Conservation (phyloP, 106 monocot species). For the Apostasia shenzhenica region DNA sequence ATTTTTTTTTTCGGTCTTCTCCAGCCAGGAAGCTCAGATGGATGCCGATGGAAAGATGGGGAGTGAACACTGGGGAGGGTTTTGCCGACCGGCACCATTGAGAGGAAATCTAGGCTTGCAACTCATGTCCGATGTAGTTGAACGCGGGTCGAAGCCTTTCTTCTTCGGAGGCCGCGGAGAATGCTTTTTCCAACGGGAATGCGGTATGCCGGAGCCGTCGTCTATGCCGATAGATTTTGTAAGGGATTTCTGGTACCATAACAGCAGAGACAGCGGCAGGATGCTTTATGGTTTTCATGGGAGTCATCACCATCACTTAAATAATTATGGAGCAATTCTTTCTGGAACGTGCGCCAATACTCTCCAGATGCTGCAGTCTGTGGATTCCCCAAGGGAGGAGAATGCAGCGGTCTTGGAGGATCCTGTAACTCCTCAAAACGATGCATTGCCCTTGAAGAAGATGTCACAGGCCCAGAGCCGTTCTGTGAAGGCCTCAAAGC, state of each 20-base stretch:
- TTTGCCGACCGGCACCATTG: constrained; percentile 26
- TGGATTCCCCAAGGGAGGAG: constrained; percentile 20
- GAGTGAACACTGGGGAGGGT: constrained; percentile 40
- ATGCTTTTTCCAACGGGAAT: constrained; percentile 17
- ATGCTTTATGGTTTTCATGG: constrained; percentile 18
- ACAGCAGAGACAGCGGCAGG: constrained; percentile 20
- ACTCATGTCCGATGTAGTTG: constrained; percentile 48
- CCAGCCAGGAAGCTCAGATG: constrained; percentile 23
- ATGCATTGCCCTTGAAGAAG: constrained; percentile 35
- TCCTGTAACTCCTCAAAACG: neutral
- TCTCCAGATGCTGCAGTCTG: constrained; percentile 36
- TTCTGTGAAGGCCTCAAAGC: constrained; percentile 38
- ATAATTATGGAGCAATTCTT: constrained; percentile 7
- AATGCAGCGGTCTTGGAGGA: constrained; percentile 7
- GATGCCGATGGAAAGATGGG: constrained; percentile 54
- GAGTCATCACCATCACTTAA: constrained; percentile 12
- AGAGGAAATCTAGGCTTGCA: constrained; percentile 53
- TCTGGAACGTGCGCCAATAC: constrained; percentile 8
- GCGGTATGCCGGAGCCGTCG: constrained; percentile 13
- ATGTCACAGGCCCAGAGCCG: constrained; percentile 19
- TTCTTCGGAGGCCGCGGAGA: constrained; percentile 13
- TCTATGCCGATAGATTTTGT: constrained; percentile 21
- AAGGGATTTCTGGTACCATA: constrained; percentile 32
- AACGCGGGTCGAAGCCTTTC: constrained; percentile 45
- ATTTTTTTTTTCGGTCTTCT: neutral